Evolutionary conservation across 768 basidiomycete species (phyloP), one percentile per base, ranked within the genome.

Genomic region (Macrocybe gigantea): DNA sequence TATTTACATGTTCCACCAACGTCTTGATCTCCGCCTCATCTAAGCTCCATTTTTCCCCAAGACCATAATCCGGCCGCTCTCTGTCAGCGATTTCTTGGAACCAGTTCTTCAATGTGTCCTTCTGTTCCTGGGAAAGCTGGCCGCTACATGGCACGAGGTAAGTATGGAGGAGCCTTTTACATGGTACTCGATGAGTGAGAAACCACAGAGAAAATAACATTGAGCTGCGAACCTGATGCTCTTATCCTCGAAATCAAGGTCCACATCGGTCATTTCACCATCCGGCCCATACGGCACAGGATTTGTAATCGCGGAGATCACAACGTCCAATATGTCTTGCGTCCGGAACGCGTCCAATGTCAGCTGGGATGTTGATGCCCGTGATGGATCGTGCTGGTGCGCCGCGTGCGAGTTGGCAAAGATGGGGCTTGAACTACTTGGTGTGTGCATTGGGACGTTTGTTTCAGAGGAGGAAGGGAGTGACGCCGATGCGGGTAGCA

Each of bases 341-440:
- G 66, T 53, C 31, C 58, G 52, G 34, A 90, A 58, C 0, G 83
- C 88, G 14, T 64, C 56, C 12, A 79, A 60, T 1, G 82, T 68
- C 10, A 67, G 57, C 5, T 60, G 49, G 0, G 77, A 78, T 0
- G 88, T 90, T 4, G 69, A 62, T 31, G 71, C 69, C 2, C 76
- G 74, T 1, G 70, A 63, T 0, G 85, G 83, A 56, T 83, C 68
- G 4, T 72, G 63, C 1, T 82, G 66, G 63, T 83, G 73, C 12
- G 79, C 74, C 0, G 84, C 79, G 58, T 88, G 88, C 6, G 85
- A 88, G 64, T 88, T 88, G 29, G 79, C 70, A 60, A 86, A 78
- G n/a, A 87, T 70, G 0, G 74, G 70, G n/a, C 29, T 13, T 9
- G n/a, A 30, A 6, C 41, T 47, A 44, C 41, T 60, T 31, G 61